Conservation (phyloP, 2,329 filamentous ascomycete species). For the Lecanoromycetidae sp. region DNA sequence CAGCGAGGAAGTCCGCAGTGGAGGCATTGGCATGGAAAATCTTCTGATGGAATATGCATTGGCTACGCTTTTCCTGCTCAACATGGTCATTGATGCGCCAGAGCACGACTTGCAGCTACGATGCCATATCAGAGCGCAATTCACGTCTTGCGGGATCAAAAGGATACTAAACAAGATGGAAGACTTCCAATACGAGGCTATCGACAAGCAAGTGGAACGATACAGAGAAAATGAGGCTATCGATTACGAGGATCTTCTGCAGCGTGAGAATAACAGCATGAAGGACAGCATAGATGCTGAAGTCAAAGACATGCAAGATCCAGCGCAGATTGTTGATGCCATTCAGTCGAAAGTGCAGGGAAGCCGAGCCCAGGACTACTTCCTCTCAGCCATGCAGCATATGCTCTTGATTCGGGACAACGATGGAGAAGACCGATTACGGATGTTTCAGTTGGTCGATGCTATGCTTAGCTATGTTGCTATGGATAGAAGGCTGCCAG, state of each 20-base stretch:
- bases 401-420: constrained; percentile 84
- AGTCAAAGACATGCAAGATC: constrained; percentile 83
- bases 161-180: constrained; percentile 94
- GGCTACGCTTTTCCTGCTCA: constrained; percentile 85
- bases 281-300: constrained; percentile 79
- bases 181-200: constrained; percentile 92
- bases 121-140: constrained; percentile 89
- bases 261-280: constrained; percentile 79
- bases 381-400: constrained; percentile 89
- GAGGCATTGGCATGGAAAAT: constrained; percentile 97
- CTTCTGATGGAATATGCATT: constrained; percentile 98
- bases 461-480: constrained; percentile 98
- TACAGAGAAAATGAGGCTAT: constrained; percentile 92
- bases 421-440: constrained; percentile 78
- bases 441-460: constrained; percentile 96
- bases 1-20: constrained; percentile 88
- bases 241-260: constrained; percentile 94
- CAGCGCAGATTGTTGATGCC: constrained; percentile 83
- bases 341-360: constrained; percentile 77
- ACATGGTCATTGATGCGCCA: constrained; percentile 88
- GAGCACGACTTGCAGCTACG: constrained; percentile 80
- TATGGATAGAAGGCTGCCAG: constrained; percentile 89
- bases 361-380: constrained; percentile 84
- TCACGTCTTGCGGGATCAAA: constrained; percentile 90
- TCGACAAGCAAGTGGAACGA: constrained; percentile 94